Evolutionary conservation across 2,329 filamentous ascomycete genomes (phyloP).

Genomic region (Leptographium radiaticola): DNA sequence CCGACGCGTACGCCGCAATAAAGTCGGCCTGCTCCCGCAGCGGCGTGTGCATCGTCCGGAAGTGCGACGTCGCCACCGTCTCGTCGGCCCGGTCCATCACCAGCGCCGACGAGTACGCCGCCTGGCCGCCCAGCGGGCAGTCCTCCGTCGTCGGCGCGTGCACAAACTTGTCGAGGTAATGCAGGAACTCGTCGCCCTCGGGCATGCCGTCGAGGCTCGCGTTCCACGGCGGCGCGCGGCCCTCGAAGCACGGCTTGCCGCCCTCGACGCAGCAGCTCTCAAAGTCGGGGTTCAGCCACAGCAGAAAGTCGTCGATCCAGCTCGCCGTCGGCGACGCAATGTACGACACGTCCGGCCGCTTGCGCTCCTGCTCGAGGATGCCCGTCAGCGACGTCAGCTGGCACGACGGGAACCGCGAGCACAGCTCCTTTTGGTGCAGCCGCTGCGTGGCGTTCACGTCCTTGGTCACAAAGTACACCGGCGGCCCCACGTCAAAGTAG

Average conservation of each 20-base stretch:
- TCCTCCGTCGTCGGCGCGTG: constrained; percentile 64
- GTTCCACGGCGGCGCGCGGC: constrained; percentile 73
- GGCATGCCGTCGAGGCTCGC: constrained; percentile 85
- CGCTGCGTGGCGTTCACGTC: constrained; percentile 68
- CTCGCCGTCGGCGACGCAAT: constrained; percentile 80
- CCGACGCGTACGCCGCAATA: constrained; percentile 78
- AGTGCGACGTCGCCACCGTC: constrained; percentile 72
- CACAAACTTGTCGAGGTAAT: constrained; percentile 77
- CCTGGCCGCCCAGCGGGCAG: constrained; percentile 80
- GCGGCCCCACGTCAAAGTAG: constrained; percentile 83
- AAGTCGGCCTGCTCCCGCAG: constrained; percentile 84
- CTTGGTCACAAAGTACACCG: constrained; percentile 89
- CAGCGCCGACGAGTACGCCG: constrained; percentile 74
- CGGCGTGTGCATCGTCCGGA: constrained; percentile 80
- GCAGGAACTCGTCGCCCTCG: constrained; percentile 77
- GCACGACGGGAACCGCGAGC: constrained; percentile 83
- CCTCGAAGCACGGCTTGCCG: constrained; percentile 63
- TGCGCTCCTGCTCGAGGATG: constrained; percentile 85
- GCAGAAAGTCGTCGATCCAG: constrained; percentile 94
- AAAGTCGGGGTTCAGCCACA: constrained; percentile 84
- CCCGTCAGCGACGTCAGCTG: constrained; percentile 74
- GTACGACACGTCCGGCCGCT: constrained; percentile 75
- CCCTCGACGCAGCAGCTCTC: constrained; percentile 61
- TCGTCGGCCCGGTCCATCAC: constrained; percentile 56
- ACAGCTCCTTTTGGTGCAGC: constrained; percentile 69